Base-by-base conservation (phyloP, 768 basidiomycete genomes). In the Rhodotorula graminis region DNA sequence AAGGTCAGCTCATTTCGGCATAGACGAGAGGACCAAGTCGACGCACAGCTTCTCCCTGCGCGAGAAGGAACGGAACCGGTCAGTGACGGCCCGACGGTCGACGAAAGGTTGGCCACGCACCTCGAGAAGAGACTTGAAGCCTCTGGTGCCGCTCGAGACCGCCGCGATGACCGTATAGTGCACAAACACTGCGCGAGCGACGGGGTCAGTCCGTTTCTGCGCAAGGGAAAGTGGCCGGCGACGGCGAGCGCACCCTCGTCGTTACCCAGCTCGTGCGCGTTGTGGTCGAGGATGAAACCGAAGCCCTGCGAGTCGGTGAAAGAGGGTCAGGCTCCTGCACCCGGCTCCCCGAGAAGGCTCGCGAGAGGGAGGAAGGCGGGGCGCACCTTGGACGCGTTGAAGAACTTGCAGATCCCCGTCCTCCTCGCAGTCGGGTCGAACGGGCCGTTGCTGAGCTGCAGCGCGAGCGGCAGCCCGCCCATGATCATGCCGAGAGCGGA, bases 341-440 rank as follows among this genome's bases (percentile, higher is more conserved):
- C n/a, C n/a, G n/a, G n/a, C n/a, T n/a, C n/a, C 29, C 6, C 33
- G 46, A n/a, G 8, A 19, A 9, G 21, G 15, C 55, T 46, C 5
- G 14, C n/a, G 14, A 46, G 44, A 46, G 31, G 3, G 23, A 57
- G 23, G 3, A 42, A n/a, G 16, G 3, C 40, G 8, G 18, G 4
- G 31, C 60, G 7, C 21, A 74, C 73, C 69, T 70, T 74, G 42
- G 53, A 62, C 9, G 62, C 73, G 42, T 74, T 74, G 59, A 74
- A 74, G 69, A 74, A 74, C 37, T 74, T 74, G 61, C 70, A 71
- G 33, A 10, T 19, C 0, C 70, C 70, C 33, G 50, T 55, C 15
- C 67, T n/a, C 29, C 46, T 9, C 46, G n/a, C 1, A 27, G 10
- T 9, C 21, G 27, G 14, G 12, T 21, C 33, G 9, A 16, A 33